These are phyloP conservation scores for Penicillium vulpinum DNA, from an alignment of 2,329 filamentous ascomycete species.

Conservation along the genomic window DNA sequence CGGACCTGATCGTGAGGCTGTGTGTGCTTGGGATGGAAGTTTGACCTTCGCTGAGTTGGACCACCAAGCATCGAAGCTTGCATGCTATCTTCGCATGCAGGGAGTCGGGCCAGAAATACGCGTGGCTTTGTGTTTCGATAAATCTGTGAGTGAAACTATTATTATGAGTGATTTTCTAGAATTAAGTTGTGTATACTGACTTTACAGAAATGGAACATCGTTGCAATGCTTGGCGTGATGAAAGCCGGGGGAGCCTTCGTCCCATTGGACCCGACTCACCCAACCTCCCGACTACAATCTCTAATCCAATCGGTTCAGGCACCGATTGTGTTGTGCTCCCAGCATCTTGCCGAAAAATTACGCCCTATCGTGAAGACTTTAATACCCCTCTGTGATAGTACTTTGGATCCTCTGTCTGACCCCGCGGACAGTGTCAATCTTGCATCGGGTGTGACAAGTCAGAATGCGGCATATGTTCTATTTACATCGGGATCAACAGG, in stretches of 20 bases:
- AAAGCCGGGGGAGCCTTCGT: slow-evolving; percentile 47
- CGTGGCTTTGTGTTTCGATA: slow-evolving; percentile 45
- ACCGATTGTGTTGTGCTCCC: slow-evolving; percentile 36
- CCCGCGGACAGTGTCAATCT: slow-evolving; percentile 14
- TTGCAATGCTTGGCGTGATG: slow-evolving; percentile 44
- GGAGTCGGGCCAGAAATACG: slow-evolving; percentile 42
- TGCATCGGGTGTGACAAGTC: slow-evolving; percentile 29
- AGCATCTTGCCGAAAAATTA: slow-evolving; percentile 24
- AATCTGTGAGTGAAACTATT: slow-evolving; percentile 36
- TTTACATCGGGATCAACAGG: slow-evolving; percentile 61
- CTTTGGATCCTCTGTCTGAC: slow-evolving; percentile 25
- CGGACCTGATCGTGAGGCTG: slow-evolving; percentile 33
- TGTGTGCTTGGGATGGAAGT: slow-evolving; percentile 44
- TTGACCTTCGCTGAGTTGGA: slow-evolving; percentile 42
- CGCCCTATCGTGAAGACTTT: slow-evolving; percentile 25
- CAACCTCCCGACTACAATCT: slow-evolving; percentile 37
- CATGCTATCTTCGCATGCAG: slow-evolving; percentile 39
- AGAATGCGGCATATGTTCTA: slow-evolving; percentile 55
- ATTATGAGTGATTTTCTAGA: too few relatives aligned
- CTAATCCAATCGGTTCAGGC: slow-evolving; percentile 37
- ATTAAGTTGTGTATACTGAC: slow-evolving; percentile 10
- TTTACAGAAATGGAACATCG: slow-evolving; percentile 42
- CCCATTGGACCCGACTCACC: slow-evolving; percentile 43
- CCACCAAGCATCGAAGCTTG: slow-evolving; percentile 38
- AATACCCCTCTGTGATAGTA: slow-evolving; percentile 30